Evolutionary conservation across 768 basidiomycete genomes (phyloP).

Genomic region (Boletus fagicola): DNA sequence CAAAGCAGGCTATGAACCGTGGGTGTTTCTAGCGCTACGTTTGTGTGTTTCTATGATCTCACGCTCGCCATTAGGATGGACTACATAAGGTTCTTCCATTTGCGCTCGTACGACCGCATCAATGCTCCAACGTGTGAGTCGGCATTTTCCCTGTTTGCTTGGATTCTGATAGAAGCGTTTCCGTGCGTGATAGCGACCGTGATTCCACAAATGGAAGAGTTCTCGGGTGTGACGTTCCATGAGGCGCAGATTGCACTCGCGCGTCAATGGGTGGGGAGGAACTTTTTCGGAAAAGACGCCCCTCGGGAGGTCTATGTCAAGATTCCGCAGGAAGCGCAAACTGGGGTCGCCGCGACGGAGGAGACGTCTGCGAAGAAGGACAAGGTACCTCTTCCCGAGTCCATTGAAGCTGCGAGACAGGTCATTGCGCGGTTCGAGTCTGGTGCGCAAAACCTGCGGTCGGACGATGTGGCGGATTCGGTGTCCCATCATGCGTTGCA

Average conservation of each 20-base stretch:
- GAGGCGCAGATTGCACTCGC: slow-evolving; percentile 86
- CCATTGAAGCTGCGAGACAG: slow-evolving; percentile 64
- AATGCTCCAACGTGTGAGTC: slow-evolving; percentile 66
- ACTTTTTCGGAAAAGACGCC: slow-evolving; percentile 31
- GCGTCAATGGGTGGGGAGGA: slow-evolving; percentile 66
- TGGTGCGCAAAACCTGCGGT: slow-evolving; percentile 54
- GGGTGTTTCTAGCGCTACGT: slow-evolving; percentile 25
- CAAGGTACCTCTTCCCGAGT: slow-evolving; percentile 64
- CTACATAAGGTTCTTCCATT: slow-evolving; percentile 89
- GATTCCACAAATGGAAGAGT: slow-evolving; percentile 69
- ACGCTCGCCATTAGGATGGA: slow-evolving; percentile 49
- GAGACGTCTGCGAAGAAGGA: slow-evolving; percentile 55
- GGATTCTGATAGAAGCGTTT: slow-evolving; percentile 22
- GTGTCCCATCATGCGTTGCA: slow-evolving; percentile 79
- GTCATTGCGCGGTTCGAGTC: slow-evolving; percentile 69
- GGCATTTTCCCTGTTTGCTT: background rate
- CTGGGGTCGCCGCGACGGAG: slow-evolving; percentile 50
- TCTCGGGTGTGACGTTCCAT: slow-evolving; percentile 76
- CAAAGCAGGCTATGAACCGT: slow-evolving; percentile 76
- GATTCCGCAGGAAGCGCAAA: slow-evolving; percentile 48
- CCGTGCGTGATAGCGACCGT: slow-evolving; percentile 35
- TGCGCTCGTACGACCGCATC: slow-evolving; percentile 88
- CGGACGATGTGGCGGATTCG: slow-evolving; percentile 69
- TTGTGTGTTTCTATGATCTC: background rate
- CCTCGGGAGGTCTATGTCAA: slow-evolving; percentile 60